Evolutionary conservation across 768 basidiomycete species (phyloP).

Genomic region (Suillus variegatus): DNA sequence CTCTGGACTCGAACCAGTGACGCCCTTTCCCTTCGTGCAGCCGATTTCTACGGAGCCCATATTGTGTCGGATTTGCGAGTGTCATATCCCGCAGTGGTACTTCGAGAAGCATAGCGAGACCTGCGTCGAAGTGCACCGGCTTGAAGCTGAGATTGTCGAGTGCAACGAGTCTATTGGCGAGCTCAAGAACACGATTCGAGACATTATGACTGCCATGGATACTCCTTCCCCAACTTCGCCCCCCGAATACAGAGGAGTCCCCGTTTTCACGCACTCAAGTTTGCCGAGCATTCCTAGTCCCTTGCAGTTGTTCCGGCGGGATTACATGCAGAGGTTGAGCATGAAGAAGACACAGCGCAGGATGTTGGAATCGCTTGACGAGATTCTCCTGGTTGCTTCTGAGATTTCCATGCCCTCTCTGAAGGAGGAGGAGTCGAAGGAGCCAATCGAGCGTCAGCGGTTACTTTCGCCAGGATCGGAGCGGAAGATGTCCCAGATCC

Average conservation of each 20-base stretch:
- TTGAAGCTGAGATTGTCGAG: conserved; percentile 93
- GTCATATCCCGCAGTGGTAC: conserved; percentile 97
- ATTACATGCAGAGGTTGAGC: conserved; percentile 76
- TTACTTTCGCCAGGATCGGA: conserved; percentile 90
- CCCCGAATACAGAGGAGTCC: conserved; percentile 87
- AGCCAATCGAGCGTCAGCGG: conserved; percentile 91
- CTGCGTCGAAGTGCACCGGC: conserved; percentile 91
- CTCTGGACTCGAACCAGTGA: conserved; percentile 47
- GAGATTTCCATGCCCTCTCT: conserved; percentile 87
- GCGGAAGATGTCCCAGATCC: conserved; percentile 78
- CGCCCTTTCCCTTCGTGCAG: conserved; percentile 74
- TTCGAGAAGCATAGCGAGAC: conserved; percentile 99
- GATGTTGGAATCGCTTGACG: conserved; percentile 83
- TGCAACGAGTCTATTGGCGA: conserved; percentile 93
- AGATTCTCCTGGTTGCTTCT: conserved; percentile 75
- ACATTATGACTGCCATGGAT: conserved; percentile 72
- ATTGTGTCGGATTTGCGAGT: conserved; percentile 97
- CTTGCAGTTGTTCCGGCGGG: conserved; percentile 72
- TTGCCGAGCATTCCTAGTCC: conserved; percentile 75
- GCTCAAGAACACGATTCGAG: conserved; percentile 82
- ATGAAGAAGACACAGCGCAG: conserved; percentile 82
- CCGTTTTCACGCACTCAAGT: conserved; percentile 74
- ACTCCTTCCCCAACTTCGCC: conserved; percentile 63
- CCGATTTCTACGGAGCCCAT: conserved; percentile 83
- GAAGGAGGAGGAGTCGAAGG: conserved; percentile 88